These are phyloP conservation scores for Rhynchospora breviuscula DNA, from an alignment of 176 grass and related monocot species.

Conservation along the genomic window DNA sequence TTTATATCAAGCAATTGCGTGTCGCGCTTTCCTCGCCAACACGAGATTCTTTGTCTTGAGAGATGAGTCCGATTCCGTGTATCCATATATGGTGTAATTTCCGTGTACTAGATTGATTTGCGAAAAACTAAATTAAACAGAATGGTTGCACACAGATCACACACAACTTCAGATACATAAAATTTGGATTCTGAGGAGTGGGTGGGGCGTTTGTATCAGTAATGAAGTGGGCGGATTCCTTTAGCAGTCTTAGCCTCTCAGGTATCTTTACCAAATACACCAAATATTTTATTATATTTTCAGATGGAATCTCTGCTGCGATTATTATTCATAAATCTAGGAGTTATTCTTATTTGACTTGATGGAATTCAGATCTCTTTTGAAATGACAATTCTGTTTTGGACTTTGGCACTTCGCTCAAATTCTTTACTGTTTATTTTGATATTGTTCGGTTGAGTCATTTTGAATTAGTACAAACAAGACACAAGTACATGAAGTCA, in stretches of 20 bases:
- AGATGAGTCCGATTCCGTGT: neutral
- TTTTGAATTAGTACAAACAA: too few species aligned
- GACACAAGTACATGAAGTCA: too few species aligned
- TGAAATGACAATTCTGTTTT: too few species aligned
- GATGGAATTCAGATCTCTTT: neutral
- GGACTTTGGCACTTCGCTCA: too few species aligned
- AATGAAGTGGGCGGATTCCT: constrained; percentile 1
- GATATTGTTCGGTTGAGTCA: too few species aligned
- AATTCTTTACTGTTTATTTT: too few species aligned
- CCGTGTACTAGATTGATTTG: neutral
- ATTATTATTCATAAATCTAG: neutral
- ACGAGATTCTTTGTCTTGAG: constrained; percentile 18
- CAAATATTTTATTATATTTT: neutral
- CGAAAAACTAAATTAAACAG: neutral
- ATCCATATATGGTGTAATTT: neutral
- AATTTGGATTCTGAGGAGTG: neutral
- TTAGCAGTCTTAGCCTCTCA: neutral
- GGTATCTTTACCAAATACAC: neutral
- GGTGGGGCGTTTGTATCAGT: constrained; percentile 7
- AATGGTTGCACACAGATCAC: neutral
- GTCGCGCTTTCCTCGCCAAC: constrained; percentile 17
- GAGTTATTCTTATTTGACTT: neutral
- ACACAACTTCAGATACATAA: neutral
- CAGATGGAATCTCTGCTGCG: too few species aligned
- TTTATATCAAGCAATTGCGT: constrained; percentile 19